Evolutionary conservation across 2,329 filamentous ascomycete genomes (phyloP).

Genomic region (Alternaria alternata): DNA sequence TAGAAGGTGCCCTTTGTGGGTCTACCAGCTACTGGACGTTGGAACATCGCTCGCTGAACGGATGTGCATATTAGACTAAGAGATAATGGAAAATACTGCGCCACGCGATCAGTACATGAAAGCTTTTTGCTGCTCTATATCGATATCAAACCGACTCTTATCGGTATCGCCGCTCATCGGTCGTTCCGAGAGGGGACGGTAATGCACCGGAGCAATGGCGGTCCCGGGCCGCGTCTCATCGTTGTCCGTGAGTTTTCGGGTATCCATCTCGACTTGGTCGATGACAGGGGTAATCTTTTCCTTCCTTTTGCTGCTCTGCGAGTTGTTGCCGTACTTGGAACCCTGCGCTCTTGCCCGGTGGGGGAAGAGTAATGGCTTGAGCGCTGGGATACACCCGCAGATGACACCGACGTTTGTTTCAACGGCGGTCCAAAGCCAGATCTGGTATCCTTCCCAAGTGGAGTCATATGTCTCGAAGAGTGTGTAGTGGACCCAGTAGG

Average conservation of each 20-base stretch:
- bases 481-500: constrained; percentile 58
- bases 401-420: constrained; percentile 56
- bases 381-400: constrained; percentile 55
- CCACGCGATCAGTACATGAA: constrained; percentile 45
- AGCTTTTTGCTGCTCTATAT: constrained; percentile 48
- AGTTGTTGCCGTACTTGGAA: constrained; percentile 43
- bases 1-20: constrained; percentile 22
- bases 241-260: constrained; percentile 38
- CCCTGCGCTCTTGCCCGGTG: constrained; percentile 40
- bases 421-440: constrained; percentile 55
- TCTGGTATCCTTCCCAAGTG: constrained; percentile 56
- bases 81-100: constrained; percentile 21
- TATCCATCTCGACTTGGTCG: constrained; percentile 47
- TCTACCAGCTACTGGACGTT: constrained; percentile 28
- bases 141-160: constrained; percentile 45
- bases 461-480: constrained; percentile 56
- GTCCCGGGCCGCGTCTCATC: constrained; percentile 37
- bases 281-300: constrained; percentile 44
- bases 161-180: constrained; percentile 47
- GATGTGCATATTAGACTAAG: constrained; percentile 26
- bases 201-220: constrained; percentile 26
- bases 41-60: constrained; percentile 21
- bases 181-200: constrained; percentile 30
- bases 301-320: constrained; percentile 39
- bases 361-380: constrained; percentile 54